These are phyloP conservation scores for Onygenales sp. DNA, from an alignment of 2,329 filamentous ascomycete genomes.

Conservation along the genomic window DNA sequence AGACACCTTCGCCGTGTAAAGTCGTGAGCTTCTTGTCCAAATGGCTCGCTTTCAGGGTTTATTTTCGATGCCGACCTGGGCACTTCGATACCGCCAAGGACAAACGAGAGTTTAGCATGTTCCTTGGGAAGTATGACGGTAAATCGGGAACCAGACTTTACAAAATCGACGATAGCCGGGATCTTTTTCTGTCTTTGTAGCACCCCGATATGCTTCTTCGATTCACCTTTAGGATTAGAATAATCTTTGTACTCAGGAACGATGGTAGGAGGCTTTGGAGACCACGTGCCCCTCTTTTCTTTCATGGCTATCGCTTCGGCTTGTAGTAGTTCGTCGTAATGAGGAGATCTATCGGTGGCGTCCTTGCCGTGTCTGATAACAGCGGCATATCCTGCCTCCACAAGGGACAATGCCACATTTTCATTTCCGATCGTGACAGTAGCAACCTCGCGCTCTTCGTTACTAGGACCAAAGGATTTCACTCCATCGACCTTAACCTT, in stretches of 20 bases:
- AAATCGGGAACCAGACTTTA: constrained; percentile 93
- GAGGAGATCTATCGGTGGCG: constrained; percentile 83
- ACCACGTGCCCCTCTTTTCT: constrained; percentile 91
- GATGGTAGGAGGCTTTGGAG: constrained; percentile 69
- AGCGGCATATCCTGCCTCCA: constrained; percentile 88
- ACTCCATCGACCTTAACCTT: constrained; percentile 82
- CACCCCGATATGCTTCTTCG: constrained; percentile 82
- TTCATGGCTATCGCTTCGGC: constrained; percentile 58
- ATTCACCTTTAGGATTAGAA: constrained; percentile 87
- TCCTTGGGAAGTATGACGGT: constrained; percentile 86
- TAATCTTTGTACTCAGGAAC: constrained; percentile 71
- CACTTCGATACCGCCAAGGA: constrained; percentile 84
- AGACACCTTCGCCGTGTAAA: constrained; percentile 79
- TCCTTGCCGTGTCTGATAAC: constrained; percentile 93
- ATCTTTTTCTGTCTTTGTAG: constrained; percentile 87
- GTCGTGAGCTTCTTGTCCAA: constrained; percentile 88
- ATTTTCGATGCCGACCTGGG: constrained; percentile 64
- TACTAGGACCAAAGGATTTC: constrained; percentile 80
- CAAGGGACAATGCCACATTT: constrained; percentile 73
- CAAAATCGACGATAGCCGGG: constrained; percentile 89
- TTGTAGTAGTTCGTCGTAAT: constrained; percentile 61
- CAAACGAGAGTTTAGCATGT: constrained; percentile 87
- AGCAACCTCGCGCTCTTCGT: constrained; percentile 88
- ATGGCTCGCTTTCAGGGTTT: constrained; percentile 75
- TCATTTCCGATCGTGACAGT: constrained; percentile 76